Percentiles rank a stretch among this genome's conserved stretches.
Evolutionary conservation across 2,329 filamentous ascomycete genomes (phyloP).

Genomic region (Stromatinia cepivora): DNA sequence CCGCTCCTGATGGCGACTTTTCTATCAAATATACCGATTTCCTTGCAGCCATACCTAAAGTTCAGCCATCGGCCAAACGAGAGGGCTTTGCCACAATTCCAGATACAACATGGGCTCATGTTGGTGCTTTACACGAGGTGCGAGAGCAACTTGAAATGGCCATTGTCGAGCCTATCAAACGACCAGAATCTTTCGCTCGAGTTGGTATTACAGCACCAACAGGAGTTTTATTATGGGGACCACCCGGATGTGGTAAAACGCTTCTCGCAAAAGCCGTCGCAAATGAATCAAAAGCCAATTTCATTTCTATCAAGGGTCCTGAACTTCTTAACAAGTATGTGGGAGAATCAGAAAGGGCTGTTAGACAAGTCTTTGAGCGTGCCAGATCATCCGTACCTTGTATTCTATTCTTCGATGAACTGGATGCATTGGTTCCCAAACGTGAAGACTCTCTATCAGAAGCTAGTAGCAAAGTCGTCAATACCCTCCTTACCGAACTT

Average conservation of each 20-base stretch:
- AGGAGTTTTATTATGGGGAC: slow-evolving; percentile 93
- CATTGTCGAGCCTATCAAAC: slow-evolving; percentile 85
- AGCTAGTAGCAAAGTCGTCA: slow-evolving; percentile 85
- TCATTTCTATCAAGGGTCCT: slow-evolving; percentile 96
- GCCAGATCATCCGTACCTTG: slow-evolving; percentile 86
- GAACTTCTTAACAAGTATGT: slow-evolving; percentile 98
- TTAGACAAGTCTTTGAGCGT: slow-evolving; percentile 87
- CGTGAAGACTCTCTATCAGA: slow-evolving; percentile 79
- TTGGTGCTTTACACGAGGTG: slow-evolving; percentile 79
- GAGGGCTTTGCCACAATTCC: slow-evolving; percentile 96
- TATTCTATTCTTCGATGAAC: slow-evolving; percentile 96
- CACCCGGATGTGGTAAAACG: slow-evolving; percentile 95
- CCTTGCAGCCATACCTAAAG: slow-evolving; percentile 67
- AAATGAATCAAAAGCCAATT: slow-evolving; percentile 93
- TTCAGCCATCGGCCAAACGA: slow-evolving; percentile 80
- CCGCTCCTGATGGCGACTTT: slow-evolving; percentile 54
- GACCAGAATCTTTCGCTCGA: slow-evolving; percentile 72
- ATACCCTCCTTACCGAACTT: slow-evolving; percentile 90
- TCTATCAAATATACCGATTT: slow-evolving; percentile 69
- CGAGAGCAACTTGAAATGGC: slow-evolving; percentile 79
- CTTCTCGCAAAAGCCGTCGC: slow-evolving; percentile 94
- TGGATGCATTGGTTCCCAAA: slow-evolving; percentile 86
- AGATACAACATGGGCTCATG: slow-evolving; percentile 88
- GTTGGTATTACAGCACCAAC: slow-evolving; percentile 80
- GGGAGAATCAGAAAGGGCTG: slow-evolving; percentile 89